Conservation (phyloP, 306 rosid genomes). For the Glycine tomentella region DNA sequence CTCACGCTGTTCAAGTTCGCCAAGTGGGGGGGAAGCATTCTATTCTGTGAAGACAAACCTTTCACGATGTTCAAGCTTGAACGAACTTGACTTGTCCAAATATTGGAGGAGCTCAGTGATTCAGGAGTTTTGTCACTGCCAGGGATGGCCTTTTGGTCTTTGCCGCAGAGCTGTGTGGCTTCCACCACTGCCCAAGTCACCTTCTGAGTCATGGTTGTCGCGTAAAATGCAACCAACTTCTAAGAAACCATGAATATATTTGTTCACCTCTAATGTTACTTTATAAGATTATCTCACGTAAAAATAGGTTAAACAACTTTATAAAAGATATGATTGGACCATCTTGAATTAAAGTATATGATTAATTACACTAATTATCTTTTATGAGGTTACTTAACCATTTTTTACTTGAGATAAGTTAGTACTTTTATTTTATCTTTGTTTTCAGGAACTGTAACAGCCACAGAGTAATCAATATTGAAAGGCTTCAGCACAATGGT, state of each 20-base stretch:
- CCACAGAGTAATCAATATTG: not conserved
- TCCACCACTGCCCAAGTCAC: conserved; percentile 77
- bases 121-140: conserved; percentile 70
- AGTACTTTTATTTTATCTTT: not conserved
- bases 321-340: too few species aligned
- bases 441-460: not conserved
- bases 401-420: too few species aligned
- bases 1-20: conserved; percentile 62
- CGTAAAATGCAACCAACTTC: conserved; percentile 47
- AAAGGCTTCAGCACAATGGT: not conserved
- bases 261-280: not conserved
- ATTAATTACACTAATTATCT: too few species aligned
- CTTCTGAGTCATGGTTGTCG: conserved; percentile 75
- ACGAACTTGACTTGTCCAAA: conserved; percentile 44
- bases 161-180: conserved; percentile 70
- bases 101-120: conserved; percentile 61
- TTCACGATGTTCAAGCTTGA: conserved; percentile 65
- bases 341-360: too few species aligned
- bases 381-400: too few species aligned
- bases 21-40: conserved; percentile 50
- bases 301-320: too few species aligned
- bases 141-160: conserved; percentile 87
- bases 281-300: too few species aligned
- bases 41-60: conserved; percentile 61
- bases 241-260: conserved; percentile 35